phyloP scores from a whole-genome alignment of 148 eudicot species.

The Rhododendron henanense region DNA sequence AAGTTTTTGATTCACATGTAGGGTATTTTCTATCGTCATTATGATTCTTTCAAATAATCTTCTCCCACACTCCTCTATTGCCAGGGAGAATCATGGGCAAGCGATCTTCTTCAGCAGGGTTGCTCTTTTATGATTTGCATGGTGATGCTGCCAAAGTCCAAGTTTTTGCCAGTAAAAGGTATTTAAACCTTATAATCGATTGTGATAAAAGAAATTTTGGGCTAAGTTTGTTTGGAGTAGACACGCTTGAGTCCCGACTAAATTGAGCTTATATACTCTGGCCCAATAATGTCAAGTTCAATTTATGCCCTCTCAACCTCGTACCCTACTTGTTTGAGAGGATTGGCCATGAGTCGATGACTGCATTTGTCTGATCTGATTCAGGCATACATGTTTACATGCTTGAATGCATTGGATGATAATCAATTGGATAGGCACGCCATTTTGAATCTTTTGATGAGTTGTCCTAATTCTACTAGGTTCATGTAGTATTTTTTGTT shows the following conservation, averaged over 20 bases:
- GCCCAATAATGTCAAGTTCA: not conserved
- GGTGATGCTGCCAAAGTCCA: slow-evolving; percentile 78
- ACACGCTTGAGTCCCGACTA: not conserved
- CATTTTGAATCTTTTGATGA: not conserved
- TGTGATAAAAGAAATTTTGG: not conserved
- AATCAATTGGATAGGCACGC: not conserved
- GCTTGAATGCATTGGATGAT: not conserved
- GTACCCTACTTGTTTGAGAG: not conserved
- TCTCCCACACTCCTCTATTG: slow-evolving; percentile 9
- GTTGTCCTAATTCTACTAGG: not conserved
- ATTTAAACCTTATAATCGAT: slow-evolving; percentile 3
- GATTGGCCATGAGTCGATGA: not conserved
- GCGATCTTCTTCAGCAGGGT: slow-evolving; percentile 79
- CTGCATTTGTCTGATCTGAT: not conserved
- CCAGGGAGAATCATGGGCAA: slow-evolving; percentile 89
- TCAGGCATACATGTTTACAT: not conserved
- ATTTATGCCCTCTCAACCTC: not conserved
- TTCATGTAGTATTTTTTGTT: not conserved
- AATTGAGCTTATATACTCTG: not conserved
- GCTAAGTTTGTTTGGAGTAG: not conserved
- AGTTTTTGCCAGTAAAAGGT: slow-evolving; percentile 96
- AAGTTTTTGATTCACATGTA: not conserved
- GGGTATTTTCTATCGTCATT: not conserved
- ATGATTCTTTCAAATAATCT: not conserved
- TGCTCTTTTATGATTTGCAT: slow-evolving; percentile 84